These are phyloP conservation scores for Dendrostoma leiphaemia DNA, from an alignment of 2,329 filamentous ascomycete genomes.

Conservation along the genomic window DNA sequence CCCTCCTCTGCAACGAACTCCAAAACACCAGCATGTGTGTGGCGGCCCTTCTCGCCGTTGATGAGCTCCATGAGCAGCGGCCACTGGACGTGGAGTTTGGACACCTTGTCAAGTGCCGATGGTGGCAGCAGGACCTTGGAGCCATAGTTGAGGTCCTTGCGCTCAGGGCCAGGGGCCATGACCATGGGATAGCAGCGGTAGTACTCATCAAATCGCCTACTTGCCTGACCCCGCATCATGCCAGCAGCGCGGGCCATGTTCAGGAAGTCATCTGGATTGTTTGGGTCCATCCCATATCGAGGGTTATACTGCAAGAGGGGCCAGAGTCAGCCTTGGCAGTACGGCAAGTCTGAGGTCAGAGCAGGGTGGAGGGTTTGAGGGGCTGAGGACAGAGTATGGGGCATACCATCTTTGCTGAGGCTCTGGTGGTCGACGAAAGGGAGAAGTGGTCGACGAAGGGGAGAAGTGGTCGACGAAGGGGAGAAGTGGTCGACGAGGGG, in stretches of 20 bases:
- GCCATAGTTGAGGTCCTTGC: slow-evolving; percentile 88
- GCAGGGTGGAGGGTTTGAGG: background rate
- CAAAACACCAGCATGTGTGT: slow-evolving; percentile 90
- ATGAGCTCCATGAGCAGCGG: slow-evolving; percentile 95
- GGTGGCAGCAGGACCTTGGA: slow-evolving; percentile 98
- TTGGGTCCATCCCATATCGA: slow-evolving; percentile 43
- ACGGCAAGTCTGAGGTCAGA: too few species aligned
- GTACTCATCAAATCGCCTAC: slow-evolving; percentile 93
- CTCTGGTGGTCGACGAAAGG: background rate
- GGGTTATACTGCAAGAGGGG: slow-evolving; percentile 31
- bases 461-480: too few species aligned
- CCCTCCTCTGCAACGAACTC: slow-evolving; percentile 98
- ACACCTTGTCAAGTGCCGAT: slow-evolving; percentile 94
- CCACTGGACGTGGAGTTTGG: slow-evolving; percentile 92
- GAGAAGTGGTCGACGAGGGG: too few species aligned
- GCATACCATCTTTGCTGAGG: slow-evolving; percentile 26
- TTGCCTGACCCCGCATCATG: slow-evolving; percentile 44
- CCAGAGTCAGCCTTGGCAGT: slow-evolving; percentile 2
- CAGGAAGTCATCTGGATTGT: slow-evolving; percentile 47
- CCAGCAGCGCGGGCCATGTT: slow-evolving; percentile 44
- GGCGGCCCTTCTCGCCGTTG: slow-evolving; percentile 76
- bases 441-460: background rate
- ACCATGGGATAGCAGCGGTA: slow-evolving; percentile 94
- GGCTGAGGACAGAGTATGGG: background rate
- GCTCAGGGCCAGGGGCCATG: slow-evolving; percentile 89